Percentiles rank a stretch among this genome's conserved stretches.
These are phyloP conservation scores for Lachancea lanzarotensis DNA, from an alignment of 805 yeast genomes.

Conservation along the genomic window DNA sequence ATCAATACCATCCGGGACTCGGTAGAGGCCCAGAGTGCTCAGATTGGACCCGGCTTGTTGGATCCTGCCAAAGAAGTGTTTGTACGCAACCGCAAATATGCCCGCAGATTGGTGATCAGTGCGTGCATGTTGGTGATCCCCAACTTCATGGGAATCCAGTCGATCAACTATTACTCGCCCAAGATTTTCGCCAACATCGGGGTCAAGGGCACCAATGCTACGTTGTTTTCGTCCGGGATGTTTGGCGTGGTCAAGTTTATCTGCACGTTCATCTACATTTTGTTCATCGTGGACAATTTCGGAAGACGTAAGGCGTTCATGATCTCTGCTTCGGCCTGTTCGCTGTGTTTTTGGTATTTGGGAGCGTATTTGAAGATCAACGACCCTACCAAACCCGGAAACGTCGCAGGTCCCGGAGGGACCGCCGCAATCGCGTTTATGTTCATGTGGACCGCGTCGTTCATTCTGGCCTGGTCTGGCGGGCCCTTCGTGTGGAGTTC, in stretches of 20 bases:
- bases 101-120: conserved; percentile 35
- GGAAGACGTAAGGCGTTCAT: conserved; percentile 42
- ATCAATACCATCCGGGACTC: conserved; percentile 29
- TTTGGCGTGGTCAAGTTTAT: conserved; percentile 33
- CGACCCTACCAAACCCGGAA: conserved; percentile 30
- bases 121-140: conserved; percentile 38
- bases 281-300: conserved; percentile 40
- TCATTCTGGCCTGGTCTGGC: conserved; percentile 42
- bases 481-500: conserved; percentile 43
- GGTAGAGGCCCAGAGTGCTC: conserved; percentile 18
- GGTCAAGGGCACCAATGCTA: conserved; percentile 39
- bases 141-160: conserved; percentile 44
- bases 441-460: conserved; percentile 42
- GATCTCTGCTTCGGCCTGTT: conserved; percentile 35
- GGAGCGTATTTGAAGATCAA: conserved; percentile 42
- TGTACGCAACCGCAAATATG: conserved; percentile 23
- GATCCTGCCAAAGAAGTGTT: conserved; percentile 37
- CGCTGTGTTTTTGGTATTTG: conserved; percentile 42
- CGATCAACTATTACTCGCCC: conserved; percentile 50
- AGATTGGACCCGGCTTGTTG: conserved; percentile 34
- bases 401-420: conserved; percentile 31
- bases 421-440: conserved; percentile 41
- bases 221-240: conserved; percentile 46
- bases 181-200: conserved; percentile 45
- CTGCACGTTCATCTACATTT: conserved; percentile 40